These are phyloP conservation scores for Chlamydomonas incerta DNA, from an alignment of 139 green algal species.

Conservation along the genomic window DNA sequence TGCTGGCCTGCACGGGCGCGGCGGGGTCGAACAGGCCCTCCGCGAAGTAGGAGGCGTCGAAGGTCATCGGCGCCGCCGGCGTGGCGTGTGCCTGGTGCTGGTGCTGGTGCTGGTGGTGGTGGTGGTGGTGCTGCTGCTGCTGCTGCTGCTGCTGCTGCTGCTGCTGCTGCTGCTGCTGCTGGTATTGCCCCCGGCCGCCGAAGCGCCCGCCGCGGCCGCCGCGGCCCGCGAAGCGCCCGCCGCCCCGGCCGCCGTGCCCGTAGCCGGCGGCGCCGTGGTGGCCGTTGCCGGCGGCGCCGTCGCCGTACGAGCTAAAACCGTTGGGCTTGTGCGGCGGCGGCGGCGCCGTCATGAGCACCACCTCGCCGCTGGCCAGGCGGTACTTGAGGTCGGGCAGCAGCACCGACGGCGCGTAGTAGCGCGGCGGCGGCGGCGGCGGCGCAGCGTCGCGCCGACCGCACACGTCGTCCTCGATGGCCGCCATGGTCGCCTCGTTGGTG, in stretches of 20 bases:
- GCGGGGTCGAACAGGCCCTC: not conserved
- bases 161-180: no score
- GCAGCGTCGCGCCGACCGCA: conserved; percentile 8
- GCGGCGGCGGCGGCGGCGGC: conserved; percentile 6
- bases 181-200: not conserved
- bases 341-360: not conserved
- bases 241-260: not conserved
- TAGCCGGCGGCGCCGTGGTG: not conserved
- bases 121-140: no score
- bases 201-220: not conserved
- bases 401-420: conserved; percentile 43
- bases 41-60: conserved; percentile 23
- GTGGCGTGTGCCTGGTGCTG: no score
- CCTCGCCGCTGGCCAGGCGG: not conserved
- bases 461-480: conserved; percentile 33
- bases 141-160: no score
- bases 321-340: not conserved
- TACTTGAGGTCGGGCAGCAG: conserved; percentile 52
- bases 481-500: conserved; percentile 18
- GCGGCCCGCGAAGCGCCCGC: not conserved
- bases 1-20: not conserved
- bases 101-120: no score
- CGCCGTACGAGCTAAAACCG: not conserved
- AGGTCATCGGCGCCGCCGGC: not conserved
- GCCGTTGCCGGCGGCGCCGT: not conserved